A percentile compares a stretch with the other conserved stretches of the same genome.
phyloP scores from a whole-genome alignment of 1,284 basidiomycete species.

The Microbotryomycetes sp. region DNA sequence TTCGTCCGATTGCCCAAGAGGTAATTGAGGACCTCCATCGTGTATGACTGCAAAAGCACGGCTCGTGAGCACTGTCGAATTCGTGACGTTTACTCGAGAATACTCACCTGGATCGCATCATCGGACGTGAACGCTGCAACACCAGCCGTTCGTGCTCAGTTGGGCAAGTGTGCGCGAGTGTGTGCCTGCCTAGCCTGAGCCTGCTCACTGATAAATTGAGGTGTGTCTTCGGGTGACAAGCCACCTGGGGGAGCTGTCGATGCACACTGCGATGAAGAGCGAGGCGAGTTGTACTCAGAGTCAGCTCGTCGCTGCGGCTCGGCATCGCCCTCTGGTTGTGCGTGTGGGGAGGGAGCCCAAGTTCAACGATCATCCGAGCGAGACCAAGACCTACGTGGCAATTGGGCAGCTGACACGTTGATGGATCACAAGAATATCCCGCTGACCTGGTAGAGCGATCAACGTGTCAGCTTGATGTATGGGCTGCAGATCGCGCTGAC shows the following conservation, averaged over 20 bases:
- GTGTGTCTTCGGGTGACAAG: constrained; percentile 57
- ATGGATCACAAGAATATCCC: constrained; percentile 62
- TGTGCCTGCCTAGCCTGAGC: background rate
- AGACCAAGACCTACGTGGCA: constrained; percentile 50
- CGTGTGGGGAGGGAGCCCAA: too few relatives aligned
- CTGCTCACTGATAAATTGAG: constrained; percentile 53
- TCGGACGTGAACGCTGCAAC: constrained; percentile 35
- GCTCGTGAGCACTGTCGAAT: constrained; percentile 28
- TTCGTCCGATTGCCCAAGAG: constrained; percentile 70
- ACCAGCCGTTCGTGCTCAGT: background rate
- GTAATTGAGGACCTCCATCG: constrained; percentile 47
- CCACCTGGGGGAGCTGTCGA: constrained; percentile 65
- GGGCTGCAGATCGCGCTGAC: too few relatives aligned
- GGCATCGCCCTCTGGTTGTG: background rate
- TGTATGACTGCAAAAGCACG: constrained; percentile 56
- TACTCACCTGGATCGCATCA: constrained; percentile 64
- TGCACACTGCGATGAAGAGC: constrained; percentile 49
- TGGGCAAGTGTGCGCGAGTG: constrained; percentile 47
- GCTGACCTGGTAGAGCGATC: constrained; percentile 37
- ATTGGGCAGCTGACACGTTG: constrained; percentile 58
- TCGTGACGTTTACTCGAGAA: constrained; percentile 56
- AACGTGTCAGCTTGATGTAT: background rate
- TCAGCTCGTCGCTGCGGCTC: background rate
- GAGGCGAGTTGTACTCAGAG: background rate
- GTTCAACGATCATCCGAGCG: too few relatives aligned